Evolutionary conservation across 140 eudicot genomes (phyloP), one percentile per base, ranked within the genome.

Genomic region (Erigeron philadelphicus): DNA sequence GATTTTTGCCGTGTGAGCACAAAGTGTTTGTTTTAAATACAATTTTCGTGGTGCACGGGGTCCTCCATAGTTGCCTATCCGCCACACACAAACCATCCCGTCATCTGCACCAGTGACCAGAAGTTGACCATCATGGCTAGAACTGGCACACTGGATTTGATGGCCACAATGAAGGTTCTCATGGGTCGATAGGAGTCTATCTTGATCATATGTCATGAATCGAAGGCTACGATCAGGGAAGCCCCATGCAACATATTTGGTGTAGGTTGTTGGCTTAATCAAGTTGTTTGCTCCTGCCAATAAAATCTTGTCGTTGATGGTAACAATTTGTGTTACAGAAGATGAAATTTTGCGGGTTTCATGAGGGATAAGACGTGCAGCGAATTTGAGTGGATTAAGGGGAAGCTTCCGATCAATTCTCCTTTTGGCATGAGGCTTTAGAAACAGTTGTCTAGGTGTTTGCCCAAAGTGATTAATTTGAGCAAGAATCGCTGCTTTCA

Each of bases 401-500:
- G 85, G 87, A 9, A 50, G 70, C 57, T 86, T 89, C 60, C 86
- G 72, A 40, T 86, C 90, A 23, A 84, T 64, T 66, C 84, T 84
- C 67, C 98, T 74, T 69, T 83, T 93, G 10, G 77, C 81, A 66
- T 93, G 98, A 45, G 98, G 95, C 64, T 87, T 83, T 72, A 76
- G 79, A 74, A 93, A 93, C 11, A 93, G 78, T 63, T 93, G 98
- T 44, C 81, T 89, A 0, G 98, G 98, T 21, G 98, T 93, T 76
- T 93, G 98, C 35, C 98, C 98, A 55, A 93, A 93, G 85, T 93
- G 95, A 72, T 93, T 93, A 58, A 89, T 93, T 75, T 93, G 98
- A 46, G 98, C 96, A n/a, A 93, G 88, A 74, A 93, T 93, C 12
- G 96, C 89, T 52, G 98, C 98, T 82, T 93, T 93, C 98, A 93